A percentile compares a stretch with the other conserved stretches of the same genome.
Conservation (phyloP, 768 basidiomycete genomes). For the Omphalotus guepiniiformis region DNA sequence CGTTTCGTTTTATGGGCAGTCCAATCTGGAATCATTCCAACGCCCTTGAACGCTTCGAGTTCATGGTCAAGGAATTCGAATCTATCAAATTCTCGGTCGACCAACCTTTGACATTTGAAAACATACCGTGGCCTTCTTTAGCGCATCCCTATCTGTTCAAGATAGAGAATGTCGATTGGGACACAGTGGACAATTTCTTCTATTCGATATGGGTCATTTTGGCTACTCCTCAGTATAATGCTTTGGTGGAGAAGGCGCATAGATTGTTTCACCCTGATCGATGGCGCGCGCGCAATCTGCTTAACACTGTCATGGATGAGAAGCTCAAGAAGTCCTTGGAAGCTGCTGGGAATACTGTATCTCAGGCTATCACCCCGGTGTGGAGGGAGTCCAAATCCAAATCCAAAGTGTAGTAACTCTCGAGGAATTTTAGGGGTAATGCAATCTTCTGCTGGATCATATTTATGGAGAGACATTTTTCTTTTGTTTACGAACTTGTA, state of each 20-base stretch:
- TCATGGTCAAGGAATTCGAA: not conserved
- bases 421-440: too few species aligned
- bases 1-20: too few species aligned
- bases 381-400: conserved; percentile 34
- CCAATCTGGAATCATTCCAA: not conserved
- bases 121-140: not conserved
- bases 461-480: too few species aligned
- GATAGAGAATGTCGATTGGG: conserved; percentile 49
- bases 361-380: conserved; percentile 55
- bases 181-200: conserved; percentile 53
- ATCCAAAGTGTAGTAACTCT: too few species aligned
- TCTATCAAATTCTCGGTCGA: not conserved
- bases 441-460: too few species aligned
- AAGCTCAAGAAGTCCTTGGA: conserved; percentile 36
- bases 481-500: too few species aligned
- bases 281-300: conserved; percentile 48
- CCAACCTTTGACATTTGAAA: not conserved
- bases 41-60: not conserved
- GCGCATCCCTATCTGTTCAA: conserved; percentile 19
- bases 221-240: conserved; percentile 39
- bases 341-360: conserved; percentile 50
- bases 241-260: conserved; percentile 48
- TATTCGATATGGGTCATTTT: conserved; percentile 31
- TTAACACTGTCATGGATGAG: conserved; percentile 40
- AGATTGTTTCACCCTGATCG: conserved; percentile 56